These are phyloP conservation scores for Eimeria necatrix DNA, from an alignment of 169 alveolate genomes.

Conservation along the genomic window DNA sequence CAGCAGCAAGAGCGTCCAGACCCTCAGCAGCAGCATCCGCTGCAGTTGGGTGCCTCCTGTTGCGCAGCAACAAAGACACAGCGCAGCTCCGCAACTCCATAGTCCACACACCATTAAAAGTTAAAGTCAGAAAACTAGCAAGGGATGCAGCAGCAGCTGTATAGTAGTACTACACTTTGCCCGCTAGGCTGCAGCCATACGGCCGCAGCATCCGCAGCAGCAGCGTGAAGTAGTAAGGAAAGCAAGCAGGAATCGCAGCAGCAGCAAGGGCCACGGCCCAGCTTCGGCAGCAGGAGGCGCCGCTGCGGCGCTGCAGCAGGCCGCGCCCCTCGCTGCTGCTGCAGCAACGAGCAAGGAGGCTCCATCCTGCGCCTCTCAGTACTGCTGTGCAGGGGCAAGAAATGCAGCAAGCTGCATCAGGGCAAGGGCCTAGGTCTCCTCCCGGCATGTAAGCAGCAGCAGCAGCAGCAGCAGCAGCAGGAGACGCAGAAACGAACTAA, in stretches of 20 bases:
- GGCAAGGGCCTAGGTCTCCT: not conserved
- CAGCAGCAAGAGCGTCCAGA: slow-evolving; percentile 68
- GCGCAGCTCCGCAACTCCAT: not conserved
- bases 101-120: not conserved
- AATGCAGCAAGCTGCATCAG: not conserved
- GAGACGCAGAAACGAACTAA: not conserved
- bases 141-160: no score
- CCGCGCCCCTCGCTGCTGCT: not conserved
- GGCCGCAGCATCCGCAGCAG: not conserved
- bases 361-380: not conserved
- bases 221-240: not conserved
- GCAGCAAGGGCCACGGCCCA: not conserved
- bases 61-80: slow-evolving; percentile 14
- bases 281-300: not conserved
- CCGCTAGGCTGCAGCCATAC: not conserved
- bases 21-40: slow-evolving; percentile 68
- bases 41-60: slow-evolving; percentile 59
- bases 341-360: not conserved
- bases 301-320: no score
- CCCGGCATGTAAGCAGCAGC: slow-evolving; percentile 11
- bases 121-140: no score
- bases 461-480: slow-evolving; percentile 46
- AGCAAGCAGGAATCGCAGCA: not conserved
- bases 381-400: no score
- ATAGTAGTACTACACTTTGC: no score